Evolutionary conservation across 1,139 yeast genomes (phyloP).

Genomic region (Lodderomyces oxycetoniae): DNA sequence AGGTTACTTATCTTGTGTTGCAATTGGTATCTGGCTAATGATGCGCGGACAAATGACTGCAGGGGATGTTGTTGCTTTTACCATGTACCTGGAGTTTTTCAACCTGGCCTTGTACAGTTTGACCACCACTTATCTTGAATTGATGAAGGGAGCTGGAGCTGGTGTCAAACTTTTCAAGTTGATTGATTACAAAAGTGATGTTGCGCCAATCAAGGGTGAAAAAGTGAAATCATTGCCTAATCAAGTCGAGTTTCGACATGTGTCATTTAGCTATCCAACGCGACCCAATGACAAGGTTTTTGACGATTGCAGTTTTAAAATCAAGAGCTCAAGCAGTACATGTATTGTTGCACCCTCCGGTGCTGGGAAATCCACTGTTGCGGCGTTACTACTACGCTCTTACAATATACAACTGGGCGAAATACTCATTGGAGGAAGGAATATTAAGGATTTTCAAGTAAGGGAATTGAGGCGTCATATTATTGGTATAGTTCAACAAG

Average conservation of each 20-base stretch:
- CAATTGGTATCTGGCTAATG: conserved; percentile 42
- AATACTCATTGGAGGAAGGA: conserved; percentile 61
- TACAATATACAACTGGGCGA: conserved; percentile 56
- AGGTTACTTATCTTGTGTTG: conserved; percentile 44
- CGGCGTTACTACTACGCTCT: conserved; percentile 66
- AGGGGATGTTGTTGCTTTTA: conserved; percentile 46
- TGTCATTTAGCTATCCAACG: conserved; percentile 80
- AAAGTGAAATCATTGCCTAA: conserved; percentile 36
- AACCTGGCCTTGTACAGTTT: conserved; percentile 48
- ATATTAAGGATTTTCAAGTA: conserved; percentile 61
- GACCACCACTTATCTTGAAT: conserved; percentile 49
- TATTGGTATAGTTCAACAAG: conserved; percentile 86
- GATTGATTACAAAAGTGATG: conserved; percentile 41
- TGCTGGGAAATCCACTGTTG: conserved; percentile 84
- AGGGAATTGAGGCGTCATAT: conserved; percentile 63
- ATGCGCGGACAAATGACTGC: conserved; percentile 41
- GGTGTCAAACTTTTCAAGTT: conserved; percentile 46
- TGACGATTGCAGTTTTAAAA: conserved; percentile 54
- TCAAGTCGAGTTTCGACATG: conserved; percentile 60
- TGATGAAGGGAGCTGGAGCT: conserved; percentile 55
- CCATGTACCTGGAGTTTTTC: conserved; percentile 48
- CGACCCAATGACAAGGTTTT: conserved; percentile 73
- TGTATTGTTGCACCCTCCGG: conserved; percentile 93
- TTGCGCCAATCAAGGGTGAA: conserved; percentile 40
- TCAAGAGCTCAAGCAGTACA: conserved; percentile 70